These are phyloP conservation scores for Thraustotheca clavata DNA, from an alignment of 352 stramenopile genomes.

Conservation along the genomic window DNA sequence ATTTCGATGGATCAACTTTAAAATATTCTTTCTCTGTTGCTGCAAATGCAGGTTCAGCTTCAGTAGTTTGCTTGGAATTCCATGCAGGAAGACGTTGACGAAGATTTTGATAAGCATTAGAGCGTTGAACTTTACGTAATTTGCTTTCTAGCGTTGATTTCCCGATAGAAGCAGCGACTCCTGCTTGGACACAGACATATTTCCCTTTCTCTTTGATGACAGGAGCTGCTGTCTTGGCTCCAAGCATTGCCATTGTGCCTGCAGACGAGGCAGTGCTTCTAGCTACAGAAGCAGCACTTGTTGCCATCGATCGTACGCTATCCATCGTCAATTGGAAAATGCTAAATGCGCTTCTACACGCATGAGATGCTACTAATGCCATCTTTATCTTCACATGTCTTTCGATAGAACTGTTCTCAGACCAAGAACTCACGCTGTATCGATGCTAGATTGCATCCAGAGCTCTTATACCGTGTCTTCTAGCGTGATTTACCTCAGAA, in stretches of 20 bases:
- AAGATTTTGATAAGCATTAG: conserved; percentile 10
- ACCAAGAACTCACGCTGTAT: no score
- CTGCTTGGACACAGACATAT: conserved; percentile 5
- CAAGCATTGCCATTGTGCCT: neutral
- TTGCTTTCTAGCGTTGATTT: conserved; percentile 11
- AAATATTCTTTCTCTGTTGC: conserved; percentile 21
- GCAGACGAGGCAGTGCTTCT: neutral
- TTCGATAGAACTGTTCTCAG: no score
- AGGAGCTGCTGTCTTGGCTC: neutral
- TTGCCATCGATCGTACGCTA: conserved; percentile 10
- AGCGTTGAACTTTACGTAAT: conserved; percentile 13
- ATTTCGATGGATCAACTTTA: conserved; percentile 7
- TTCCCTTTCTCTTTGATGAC: conserved; percentile 19
- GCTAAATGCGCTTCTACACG: neutral
- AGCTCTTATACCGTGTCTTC: no score
- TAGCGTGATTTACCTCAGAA: no score
- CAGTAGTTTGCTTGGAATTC: neutral
- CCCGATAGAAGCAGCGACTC: conserved; percentile 8
- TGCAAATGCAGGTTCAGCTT: neutral
- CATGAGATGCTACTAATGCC: no score
- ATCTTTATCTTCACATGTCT: no score
- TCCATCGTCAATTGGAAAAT: neutral
- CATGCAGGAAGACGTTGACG: conserved; percentile 7
- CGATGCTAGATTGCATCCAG: no score
- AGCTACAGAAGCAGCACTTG: neutral